These are phyloP conservation scores for Pseudoscleropodium purum DNA, from an alignment of 225 moss, liverwort and hornwort genomes.

Conservation along the genomic window DNA sequence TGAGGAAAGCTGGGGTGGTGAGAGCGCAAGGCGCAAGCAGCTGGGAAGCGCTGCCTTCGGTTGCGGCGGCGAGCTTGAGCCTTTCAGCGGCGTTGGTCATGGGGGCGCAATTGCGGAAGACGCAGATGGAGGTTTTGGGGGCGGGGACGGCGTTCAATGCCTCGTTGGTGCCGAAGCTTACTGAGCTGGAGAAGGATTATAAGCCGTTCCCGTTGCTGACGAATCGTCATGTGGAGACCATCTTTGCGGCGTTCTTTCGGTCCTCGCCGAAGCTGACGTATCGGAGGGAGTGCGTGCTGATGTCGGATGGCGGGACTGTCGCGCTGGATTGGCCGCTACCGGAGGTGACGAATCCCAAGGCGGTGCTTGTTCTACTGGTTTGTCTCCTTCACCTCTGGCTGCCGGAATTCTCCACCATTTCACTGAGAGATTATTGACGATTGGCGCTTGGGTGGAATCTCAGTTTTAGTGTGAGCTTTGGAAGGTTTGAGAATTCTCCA, in stretches of 20 bases:
- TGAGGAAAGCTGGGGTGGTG: neutral
- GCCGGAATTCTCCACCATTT: neutral
- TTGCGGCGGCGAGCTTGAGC: slow-evolving; percentile 16
- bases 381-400: neutral
- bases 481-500: neutral
- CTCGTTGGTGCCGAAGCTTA: slow-evolving; percentile 22
- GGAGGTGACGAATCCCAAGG: slow-evolving; percentile 27
- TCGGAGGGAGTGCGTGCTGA: slow-evolving; percentile 65
- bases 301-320: slow-evolving; percentile 85
- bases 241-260: slow-evolving; percentile 75
- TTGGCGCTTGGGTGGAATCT: neutral
- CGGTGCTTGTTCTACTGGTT: slow-evolving; percentile 78
- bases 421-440: neutral
- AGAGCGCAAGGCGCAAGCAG: neutral
- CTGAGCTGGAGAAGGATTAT: slow-evolving; percentile 51
- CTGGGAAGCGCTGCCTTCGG: slow-evolving; percentile 6
- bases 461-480: neutral
- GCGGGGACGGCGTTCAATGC: slow-evolving; percentile 22
- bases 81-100: neutral
- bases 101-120: slow-evolving; percentile 1
- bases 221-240: slow-evolving; percentile 86
- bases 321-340: slow-evolving; percentile 76
- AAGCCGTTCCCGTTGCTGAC: slow-evolving; percentile 41
- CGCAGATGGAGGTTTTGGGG: slow-evolving; percentile 46
- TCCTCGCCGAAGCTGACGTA: slow-evolving; percentile 53